These are phyloP conservation scores for Ophiobolus disseminans DNA, from an alignment of 2,329 filamentous ascomycete genomes.

Conservation along the genomic window DNA sequence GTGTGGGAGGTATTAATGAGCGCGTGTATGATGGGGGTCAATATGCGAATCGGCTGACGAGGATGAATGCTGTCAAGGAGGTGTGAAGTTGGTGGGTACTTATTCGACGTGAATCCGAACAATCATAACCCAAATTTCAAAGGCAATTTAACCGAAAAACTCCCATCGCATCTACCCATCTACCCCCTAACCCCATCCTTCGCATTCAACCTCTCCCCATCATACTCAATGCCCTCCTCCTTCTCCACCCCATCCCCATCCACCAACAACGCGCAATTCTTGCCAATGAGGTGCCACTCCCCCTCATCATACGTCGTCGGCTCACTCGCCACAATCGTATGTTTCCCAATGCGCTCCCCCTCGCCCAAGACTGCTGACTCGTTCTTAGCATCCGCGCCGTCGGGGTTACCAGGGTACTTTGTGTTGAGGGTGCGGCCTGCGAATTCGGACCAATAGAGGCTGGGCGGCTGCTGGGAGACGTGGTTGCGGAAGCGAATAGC, in stretches of 20 bases:
- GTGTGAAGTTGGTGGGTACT: slow-evolving; percentile 1
- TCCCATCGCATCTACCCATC: too few relatives aligned
- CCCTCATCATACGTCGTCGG: slow-evolving; percentile 60
- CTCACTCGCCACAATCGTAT: slow-evolving; percentile 63
- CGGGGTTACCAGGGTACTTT: slow-evolving; percentile 59
- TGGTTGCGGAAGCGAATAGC: slow-evolving; percentile 63
- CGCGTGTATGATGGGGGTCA: slow-evolving; percentile 4
- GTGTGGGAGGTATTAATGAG: slow-evolving; percentile 3
- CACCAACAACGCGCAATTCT: slow-evolving; percentile 56
- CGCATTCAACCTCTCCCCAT: slow-evolving; percentile 49
- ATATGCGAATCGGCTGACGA: slow-evolving; percentile 2
- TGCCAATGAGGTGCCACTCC: slow-evolving; percentile 60
- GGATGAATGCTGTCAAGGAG: slow-evolving; percentile 6
- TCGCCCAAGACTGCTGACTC: slow-evolving; percentile 44
- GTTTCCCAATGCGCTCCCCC: slow-evolving; percentile 55
- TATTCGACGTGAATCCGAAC: not conserved
- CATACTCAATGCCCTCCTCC: slow-evolving; percentile 49
- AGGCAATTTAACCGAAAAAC: too few relatives aligned
- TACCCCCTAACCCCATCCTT: too few relatives aligned
- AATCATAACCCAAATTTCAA: too few relatives aligned
- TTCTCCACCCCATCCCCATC: slow-evolving; percentile 50
- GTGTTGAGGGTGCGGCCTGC: slow-evolving; percentile 61
- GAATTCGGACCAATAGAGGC: slow-evolving; percentile 58
- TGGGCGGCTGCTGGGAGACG: slow-evolving; percentile 58
- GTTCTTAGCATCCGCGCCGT: slow-evolving; percentile 47